Percentiles rank a stretch among this genome's conserved stretches.
Evolutionary conservation across 2,329 filamentous ascomycete genomes (phyloP).

Genomic region (Colletotrichum sp.): DNA sequence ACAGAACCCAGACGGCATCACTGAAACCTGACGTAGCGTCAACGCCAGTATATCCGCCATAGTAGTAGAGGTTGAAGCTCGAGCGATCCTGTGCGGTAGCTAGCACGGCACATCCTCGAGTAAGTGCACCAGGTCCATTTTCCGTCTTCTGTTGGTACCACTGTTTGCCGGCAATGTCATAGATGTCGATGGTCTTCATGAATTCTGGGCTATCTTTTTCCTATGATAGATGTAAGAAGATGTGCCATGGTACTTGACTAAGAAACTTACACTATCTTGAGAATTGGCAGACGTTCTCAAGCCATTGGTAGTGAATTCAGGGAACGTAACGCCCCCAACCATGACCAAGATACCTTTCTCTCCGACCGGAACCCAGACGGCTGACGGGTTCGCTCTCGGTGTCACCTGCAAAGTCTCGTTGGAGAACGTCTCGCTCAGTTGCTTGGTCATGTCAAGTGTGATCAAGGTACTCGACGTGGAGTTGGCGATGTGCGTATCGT

Average conservation of each 20-base stretch:
- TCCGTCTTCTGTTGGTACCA: constrained; percentile 75
- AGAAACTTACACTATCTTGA: constrained; percentile 43
- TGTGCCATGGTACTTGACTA: too few relatives aligned
- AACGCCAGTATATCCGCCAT: constrained; percentile 65
- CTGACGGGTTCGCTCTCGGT: constrained; percentile 66
- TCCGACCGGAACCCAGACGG: constrained; percentile 81
- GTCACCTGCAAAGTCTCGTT: constrained; percentile 61
- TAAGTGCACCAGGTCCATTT: constrained; percentile 58
- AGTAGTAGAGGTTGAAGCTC: constrained; percentile 85
- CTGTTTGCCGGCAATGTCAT: constrained; percentile 71
- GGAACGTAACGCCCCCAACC: constrained; percentile 58
- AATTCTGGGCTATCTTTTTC: constrained; percentile 72
- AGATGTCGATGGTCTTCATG: constrained; percentile 75
- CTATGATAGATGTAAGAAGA: constrained; percentile 38
- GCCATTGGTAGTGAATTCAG: constrained; percentile 46
- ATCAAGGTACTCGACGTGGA: constrained; percentile 61
- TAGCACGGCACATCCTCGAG: constrained; percentile 77
- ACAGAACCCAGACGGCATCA: constrained; percentile 82
- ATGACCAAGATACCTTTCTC: constrained; percentile 77
- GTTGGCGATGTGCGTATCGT: constrained; percentile 40
- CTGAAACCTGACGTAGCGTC: constrained; percentile 41
- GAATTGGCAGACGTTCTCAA: constrained; percentile 31
- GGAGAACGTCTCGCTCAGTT: constrained; percentile 57
- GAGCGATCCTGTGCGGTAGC: constrained; percentile 74
- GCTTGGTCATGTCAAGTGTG: constrained; percentile 61